Evolutionary conservation across 352 stramenopile genomes (phyloP), one percentile per base, ranked within the genome.

Genomic region (Stramenopiles sp.): DNA sequence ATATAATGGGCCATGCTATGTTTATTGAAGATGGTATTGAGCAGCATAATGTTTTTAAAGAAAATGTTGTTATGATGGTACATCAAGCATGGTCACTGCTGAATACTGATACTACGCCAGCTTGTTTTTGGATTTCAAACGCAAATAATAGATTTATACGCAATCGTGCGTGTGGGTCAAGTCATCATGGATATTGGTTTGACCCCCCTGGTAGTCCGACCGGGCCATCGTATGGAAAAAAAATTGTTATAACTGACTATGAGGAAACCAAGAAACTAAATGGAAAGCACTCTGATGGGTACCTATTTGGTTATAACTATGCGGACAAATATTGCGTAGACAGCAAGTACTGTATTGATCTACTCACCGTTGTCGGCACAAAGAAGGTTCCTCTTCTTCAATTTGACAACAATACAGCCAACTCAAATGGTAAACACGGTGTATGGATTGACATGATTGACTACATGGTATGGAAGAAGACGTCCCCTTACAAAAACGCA

Each of bases 1-100:
- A 89, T 78, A 86, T 89, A 39, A 83, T 83, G 0, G 88, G 86
- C 14, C 86, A 89, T 78, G 84, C 85, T 0, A 67, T 90, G 0
- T 88, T 90, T 83, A 81, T 91, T 7, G 88, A 92, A 83, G 87
- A 91, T 82, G 88, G 89, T 30, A 85, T 83, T 14, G 89, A 92
- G 78, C 83, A 76, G n/a, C 84, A 85, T 78, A 92, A 91, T 83
- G 80, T 80, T 0, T 88, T 93, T 32, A 44, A 80, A 8, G 30
- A 86, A 32, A 93, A 93, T 80, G 81, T 91, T 0, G 81, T 89
- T 0, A 83, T 85, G 32, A 81, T 87, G 1, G 86, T 88, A 0
- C 80, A 81, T 1, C 82, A 87, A 76, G 81, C 0, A 83, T 75
- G 4, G 80, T 81, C 14, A 83, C 82, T 0, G 80, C 80, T 4